Base-by-base conservation (phyloP, 2,329 filamentous ascomycete species). In the Alternaria panax region DNA sequence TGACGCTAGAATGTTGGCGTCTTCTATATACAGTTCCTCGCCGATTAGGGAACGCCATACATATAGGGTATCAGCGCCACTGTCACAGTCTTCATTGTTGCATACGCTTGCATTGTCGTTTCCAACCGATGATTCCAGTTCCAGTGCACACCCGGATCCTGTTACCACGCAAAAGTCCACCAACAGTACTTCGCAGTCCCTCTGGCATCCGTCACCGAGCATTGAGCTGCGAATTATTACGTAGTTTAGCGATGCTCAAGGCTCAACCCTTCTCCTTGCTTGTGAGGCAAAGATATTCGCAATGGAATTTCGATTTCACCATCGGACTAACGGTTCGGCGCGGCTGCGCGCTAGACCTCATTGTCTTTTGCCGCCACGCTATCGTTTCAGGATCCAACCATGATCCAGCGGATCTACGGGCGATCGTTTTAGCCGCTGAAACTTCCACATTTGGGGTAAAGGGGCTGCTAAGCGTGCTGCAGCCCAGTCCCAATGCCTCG, bases 301-400 rank as follows among this genome's bases (percentile, higher is more conserved):
- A 48, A 5, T 16, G 45, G 20, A 32, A 34, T 32, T 47, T 48
- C 14, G 20, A 48, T 48, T 16, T 24, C 32, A 34, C 45, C 20
- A 41, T 52, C 30, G 14, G 9, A 24, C 32, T 12, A 20, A 38
- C 51, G 55, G 55, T 59, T 42, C 59, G 56, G 51, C 38, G 48
- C 47, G 51, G 43, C 52, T 8, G 24, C 45, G 20, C 47, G 47
- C 60, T 60, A 62, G 30, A 41, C 40, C 25, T 20, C 32, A 24
- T 22, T 4, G 47, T 36, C n/a, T 18, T 45, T 30, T n/a, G 27
- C 24, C 42, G 34, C 56, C 47, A 56, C 54, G 36, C 27, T 52
- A 30, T 46, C 36, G 60, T 62, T 62, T 50, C 36, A 53, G 28
- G 34, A 48, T 59, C 52, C 43, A 45, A 51, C 50, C 50, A 46